These are phyloP conservation scores for Leccinum boreale DNA, from an alignment of 768 basidiomycete species.

Conservation along the genomic window DNA sequence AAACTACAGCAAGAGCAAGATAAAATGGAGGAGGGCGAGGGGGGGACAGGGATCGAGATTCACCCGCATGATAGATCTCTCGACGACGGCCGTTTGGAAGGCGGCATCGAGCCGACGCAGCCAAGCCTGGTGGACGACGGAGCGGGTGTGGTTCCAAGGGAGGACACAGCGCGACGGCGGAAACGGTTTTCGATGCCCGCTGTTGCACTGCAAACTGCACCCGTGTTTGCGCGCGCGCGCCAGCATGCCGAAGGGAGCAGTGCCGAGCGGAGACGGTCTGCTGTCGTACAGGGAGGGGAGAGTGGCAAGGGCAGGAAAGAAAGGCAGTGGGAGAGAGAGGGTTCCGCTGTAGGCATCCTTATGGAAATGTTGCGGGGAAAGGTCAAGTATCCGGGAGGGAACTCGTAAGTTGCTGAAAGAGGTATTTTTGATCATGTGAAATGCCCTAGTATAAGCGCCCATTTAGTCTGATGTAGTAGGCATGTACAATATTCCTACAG, in stretches of 20 bases:
- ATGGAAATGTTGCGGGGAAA: constrained; percentile 31
- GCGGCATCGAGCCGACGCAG: background rate
- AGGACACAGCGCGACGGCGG: constrained; percentile 58
- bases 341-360: constrained; percentile 29
- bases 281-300: constrained; percentile 50
- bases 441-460: background rate
- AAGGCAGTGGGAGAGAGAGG: constrained; percentile 20
- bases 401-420: background rate
- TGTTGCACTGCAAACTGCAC: constrained; percentile 70
- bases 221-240: constrained; percentile 58
- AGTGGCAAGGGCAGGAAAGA: constrained; percentile 20
- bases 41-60: background rate
- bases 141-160: constrained; percentile 33
- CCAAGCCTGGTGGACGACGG: constrained; percentile 1
- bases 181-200: constrained; percentile 77
- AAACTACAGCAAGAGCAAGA: background rate
- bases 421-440: background rate
- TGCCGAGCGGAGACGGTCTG: constrained; percentile 46
- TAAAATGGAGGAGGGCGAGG: background rate
- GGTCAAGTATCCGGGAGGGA: constrained; percentile 21
- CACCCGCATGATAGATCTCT: background rate
- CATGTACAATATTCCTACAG: background rate
- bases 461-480: background rate
- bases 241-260: constrained; percentile 15
- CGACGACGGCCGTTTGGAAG: constrained; percentile 4